A percentile compares a stretch with the other conserved stretches of the same genome.
These are phyloP conservation scores for Populus tomentosa DNA, from an alignment of 441 rosid species.

Conservation along the genomic window DNA sequence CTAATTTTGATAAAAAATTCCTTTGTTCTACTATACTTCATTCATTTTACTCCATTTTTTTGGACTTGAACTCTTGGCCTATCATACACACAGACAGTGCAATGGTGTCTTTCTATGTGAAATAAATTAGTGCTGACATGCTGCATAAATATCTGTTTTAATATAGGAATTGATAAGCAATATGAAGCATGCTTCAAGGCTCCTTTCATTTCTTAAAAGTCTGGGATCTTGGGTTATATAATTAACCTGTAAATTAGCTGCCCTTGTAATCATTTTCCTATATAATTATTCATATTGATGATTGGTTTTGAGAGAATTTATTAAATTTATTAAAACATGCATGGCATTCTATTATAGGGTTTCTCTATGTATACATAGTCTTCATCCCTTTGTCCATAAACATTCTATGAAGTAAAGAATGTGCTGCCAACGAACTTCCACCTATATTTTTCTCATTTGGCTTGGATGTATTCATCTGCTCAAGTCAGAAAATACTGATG, in stretches of 20 bases:
- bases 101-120: neutral
- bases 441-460: neutral
- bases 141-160: neutral
- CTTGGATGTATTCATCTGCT: conserved; percentile 1
- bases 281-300: neutral
- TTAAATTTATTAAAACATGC: neutral
- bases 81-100: neutral
- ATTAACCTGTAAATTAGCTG: neutral
- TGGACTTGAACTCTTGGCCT: neutral
- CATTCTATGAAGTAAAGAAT: neutral
- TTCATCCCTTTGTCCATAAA: neutral
- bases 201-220: neutral
- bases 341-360: neutral
- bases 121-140: neutral
- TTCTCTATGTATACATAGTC: neutral
- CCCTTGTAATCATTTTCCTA: neutral
- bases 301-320: neutral
- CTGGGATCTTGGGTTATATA: neutral
- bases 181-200: neutral
- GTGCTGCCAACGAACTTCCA: neutral
- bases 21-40: neutral
- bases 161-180: neutral
- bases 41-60: neutral
- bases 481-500: neutral
- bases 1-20: neutral